Evolutionary conservation across 108 stramenopile species (phyloP).

Genomic region (Skeletonema marinoi): DNA sequence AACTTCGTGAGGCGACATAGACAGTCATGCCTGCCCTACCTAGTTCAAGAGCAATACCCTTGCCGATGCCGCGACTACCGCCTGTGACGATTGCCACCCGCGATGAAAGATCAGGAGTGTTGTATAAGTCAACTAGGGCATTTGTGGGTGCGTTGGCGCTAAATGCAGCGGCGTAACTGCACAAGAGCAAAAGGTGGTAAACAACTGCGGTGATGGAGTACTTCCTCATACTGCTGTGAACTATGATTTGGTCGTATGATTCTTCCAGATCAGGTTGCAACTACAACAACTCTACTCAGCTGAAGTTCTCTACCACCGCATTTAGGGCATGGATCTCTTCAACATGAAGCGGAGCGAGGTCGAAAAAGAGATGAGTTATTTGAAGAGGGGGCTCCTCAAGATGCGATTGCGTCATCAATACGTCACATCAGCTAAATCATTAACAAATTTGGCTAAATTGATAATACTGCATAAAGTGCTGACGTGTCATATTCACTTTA

Average conservation of each 20-base stretch:
- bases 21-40: conserved; percentile 67
- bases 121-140: neutral
- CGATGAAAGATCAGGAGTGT: conserved; percentile 11
- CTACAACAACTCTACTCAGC: no score
- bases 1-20: conserved; percentile 49
- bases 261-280: no score
- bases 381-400: no score
- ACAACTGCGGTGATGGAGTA: neutral
- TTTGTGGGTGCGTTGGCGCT: neutral
- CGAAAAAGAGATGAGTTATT: no score
- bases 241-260: neutral
- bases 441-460: neutral
- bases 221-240: neutral
- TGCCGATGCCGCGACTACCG: conserved; percentile 74
- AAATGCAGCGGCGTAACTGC: neutral
- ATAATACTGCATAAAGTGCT: neutral
- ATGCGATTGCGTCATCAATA: neutral
- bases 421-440: neutral
- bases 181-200: neutral
- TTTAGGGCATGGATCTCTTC: no score
- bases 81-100: conserved; percentile 71
- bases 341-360: no score
- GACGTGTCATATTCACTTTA: neutral
- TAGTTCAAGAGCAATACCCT: conserved; percentile 80
- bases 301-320: no score